Conservation (phyloP, 2,329 filamentous ascomycete genomes). For the Helicocarpus griseus region DNA sequence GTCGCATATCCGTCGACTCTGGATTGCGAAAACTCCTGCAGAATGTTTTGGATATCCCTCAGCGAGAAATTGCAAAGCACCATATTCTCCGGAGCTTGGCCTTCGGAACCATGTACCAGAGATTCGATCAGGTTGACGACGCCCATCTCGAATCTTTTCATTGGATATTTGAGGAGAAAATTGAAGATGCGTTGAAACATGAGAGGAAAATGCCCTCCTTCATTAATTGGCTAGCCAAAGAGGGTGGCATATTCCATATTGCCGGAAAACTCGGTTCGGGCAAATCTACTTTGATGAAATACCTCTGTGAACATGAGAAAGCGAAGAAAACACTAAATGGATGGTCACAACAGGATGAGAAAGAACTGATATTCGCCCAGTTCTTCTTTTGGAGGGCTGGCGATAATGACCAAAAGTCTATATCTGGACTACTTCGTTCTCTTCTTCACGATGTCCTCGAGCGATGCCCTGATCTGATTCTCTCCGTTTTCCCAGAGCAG, state of each 20-base stretch:
- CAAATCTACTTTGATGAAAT: not conserved
- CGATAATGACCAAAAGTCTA: not conserved
- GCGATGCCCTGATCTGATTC: not conserved
- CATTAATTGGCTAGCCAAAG: not conserved
- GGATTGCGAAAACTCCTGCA: no score
- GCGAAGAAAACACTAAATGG: not conserved
- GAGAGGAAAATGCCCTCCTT: not conserved
- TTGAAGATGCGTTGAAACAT: no score
- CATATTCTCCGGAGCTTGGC: no score
- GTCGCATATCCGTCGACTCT: no score
- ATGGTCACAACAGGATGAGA: not conserved
- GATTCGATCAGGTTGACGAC: no score
- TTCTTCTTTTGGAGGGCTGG: not conserved
- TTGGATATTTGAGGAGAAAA: no score
- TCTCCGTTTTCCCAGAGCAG: not conserved
- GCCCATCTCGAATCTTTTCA: no score
- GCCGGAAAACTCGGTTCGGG: not conserved
- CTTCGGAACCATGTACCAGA: no score
- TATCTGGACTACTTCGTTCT: not conserved
- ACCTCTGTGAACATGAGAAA: not conserved
- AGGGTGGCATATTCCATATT: not conserved
- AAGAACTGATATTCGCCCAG: not conserved
- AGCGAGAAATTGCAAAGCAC: no score
- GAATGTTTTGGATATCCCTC: no score
- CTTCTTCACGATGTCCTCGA: not conserved